Evolutionary conservation across 2,329 filamentous ascomycete genomes (phyloP).

Genomic region (Lasiodiplodia citricola): DNA sequence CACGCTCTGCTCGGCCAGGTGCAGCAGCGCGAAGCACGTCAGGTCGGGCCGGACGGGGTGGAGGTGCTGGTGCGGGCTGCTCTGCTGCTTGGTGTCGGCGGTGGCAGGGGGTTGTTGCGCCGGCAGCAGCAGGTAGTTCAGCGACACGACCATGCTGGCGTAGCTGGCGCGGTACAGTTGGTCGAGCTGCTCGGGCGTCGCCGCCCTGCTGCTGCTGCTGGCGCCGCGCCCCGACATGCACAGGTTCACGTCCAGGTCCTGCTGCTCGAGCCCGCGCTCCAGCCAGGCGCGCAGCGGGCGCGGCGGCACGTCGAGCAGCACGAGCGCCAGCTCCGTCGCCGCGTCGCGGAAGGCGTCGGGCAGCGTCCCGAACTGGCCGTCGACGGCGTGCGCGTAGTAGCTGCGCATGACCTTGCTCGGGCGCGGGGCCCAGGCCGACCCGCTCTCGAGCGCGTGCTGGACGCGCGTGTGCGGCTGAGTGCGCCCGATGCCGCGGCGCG

Average conservation of each 20-base stretch:
- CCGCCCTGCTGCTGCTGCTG: conserved; percentile 35
- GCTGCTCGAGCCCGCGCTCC: conserved; percentile 57
- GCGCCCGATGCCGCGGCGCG: too few species aligned
- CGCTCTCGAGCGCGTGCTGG: too few species aligned
- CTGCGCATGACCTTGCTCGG: too few species aligned
- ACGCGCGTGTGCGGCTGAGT: too few species aligned
- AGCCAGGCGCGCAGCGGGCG: conserved; percentile 56
- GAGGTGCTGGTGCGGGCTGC: conserved; percentile 94
- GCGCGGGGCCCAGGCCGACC: too few species aligned
- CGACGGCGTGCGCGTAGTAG: too few species aligned
- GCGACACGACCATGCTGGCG: conserved; percentile 85
- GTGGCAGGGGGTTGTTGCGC: conserved; percentile 78
- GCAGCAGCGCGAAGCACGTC: conserved; percentile 69
- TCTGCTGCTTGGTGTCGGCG: conserved; percentile 88
- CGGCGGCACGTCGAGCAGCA: too few species aligned
- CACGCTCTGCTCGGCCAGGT: conserved; percentile 46
- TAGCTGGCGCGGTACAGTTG: conserved; percentile 61
- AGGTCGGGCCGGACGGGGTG: conserved; percentile 86
- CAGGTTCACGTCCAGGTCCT: conserved; percentile 44
- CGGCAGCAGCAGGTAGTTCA: conserved; percentile 77
- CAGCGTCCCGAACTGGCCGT: too few species aligned
- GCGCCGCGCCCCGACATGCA: too few species aligned
- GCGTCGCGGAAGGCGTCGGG: too few species aligned
- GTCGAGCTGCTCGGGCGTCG: conserved; percentile 48
- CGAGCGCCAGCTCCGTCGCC: too few species aligned